phyloP scores from a whole-genome alignment of 805 yeast species.

The Lipomyces sp. region DNA sequence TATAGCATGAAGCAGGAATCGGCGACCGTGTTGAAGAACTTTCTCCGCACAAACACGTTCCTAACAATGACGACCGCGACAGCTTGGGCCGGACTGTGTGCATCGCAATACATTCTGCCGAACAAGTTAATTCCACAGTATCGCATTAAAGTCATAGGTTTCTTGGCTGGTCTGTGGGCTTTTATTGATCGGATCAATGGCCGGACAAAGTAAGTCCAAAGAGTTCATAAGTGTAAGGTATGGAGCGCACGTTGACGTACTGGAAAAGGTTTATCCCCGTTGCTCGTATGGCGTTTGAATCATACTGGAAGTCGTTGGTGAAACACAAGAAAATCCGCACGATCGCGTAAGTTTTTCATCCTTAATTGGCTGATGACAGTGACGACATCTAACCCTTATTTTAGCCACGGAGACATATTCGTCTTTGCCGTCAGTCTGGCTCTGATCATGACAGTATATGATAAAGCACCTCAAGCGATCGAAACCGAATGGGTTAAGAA shows the following conservation, averaged over 20 bases:
- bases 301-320: slow-evolving; percentile 46
- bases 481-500: slow-evolving; percentile 31
- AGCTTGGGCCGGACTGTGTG: slow-evolving; percentile 49
- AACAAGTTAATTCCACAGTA: slow-evolving; percentile 41
- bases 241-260: background rate
- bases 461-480: slow-evolving; percentile 42
- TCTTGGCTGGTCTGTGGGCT: slow-evolving; percentile 51
- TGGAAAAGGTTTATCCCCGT: slow-evolving; percentile 17
- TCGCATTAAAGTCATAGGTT: slow-evolving; percentile 50
- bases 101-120: slow-evolving; percentile 45
- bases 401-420: slow-evolving; percentile 42
- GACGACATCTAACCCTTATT: background rate
- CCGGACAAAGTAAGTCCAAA: slow-evolving; percentile 43
- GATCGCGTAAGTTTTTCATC: slow-evolving; percentile 29
- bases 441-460: slow-evolving; percentile 43
- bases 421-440: slow-evolving; percentile 46
- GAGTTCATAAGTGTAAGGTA: background rate
- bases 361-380: background rate
- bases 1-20: background rate
- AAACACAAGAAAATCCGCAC: slow-evolving; percentile 41
- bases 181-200: slow-evolving; percentile 45
- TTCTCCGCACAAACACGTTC: slow-evolving; percentile 44
- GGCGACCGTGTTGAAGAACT: background rate
- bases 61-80: slow-evolving; percentile 47
- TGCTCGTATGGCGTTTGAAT: slow-evolving; percentile 46